Percentiles rank a stretch among this genome's conserved stretches.
Conservation (phyloP, 805 yeast genomes). For the Candida montana region DNA sequence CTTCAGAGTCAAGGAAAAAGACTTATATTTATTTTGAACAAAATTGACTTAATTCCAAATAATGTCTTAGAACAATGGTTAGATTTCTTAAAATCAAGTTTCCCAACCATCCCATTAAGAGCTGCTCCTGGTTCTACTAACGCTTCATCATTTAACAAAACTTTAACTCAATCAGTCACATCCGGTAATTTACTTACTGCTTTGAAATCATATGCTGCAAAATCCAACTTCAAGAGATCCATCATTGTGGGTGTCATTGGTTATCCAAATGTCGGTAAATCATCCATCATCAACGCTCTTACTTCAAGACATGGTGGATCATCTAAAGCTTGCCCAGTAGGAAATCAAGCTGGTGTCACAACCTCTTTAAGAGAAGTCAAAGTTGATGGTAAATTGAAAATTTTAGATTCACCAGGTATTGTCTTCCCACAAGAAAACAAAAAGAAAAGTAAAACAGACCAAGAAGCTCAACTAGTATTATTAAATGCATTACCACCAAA, state of each 20-base stretch:
- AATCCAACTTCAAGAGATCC: constrained; percentile 81
- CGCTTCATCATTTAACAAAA: constrained; percentile 64
- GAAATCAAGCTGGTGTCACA: constrained; percentile 97
- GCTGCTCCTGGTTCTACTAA: constrained; percentile 74
- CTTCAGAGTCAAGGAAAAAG: constrained; percentile 76
- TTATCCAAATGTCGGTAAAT: constrained; percentile 95
- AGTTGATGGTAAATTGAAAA: constrained; percentile 80
- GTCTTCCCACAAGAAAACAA: constrained; percentile 77
- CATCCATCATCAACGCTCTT: constrained; percentile 87
- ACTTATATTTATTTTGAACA: constrained; percentile 79
- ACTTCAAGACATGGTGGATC: constrained; percentile 73
- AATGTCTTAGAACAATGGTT: constrained; percentile 82
- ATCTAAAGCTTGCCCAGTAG: constrained; percentile 85
- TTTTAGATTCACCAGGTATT: constrained; percentile 95
- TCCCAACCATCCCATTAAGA: constrained; percentile 88
- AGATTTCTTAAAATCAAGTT: constrained; percentile 66
- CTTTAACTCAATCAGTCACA: constrained; percentile 64
- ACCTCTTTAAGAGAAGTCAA: constrained; percentile 88
- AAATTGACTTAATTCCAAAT: constrained; percentile 89
- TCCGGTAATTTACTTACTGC: constrained; percentile 72
- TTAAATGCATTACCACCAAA: constrained; percentile 88
- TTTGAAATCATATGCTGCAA: constrained; percentile 78
- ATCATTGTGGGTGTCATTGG: constrained; percentile 95
- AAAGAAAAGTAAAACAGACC: constrained; percentile 50
- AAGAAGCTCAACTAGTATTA: constrained; percentile 83